phyloP scores from a whole-genome alignment of 495 filamentous ascomycete species.

The Xylaria flabelliformis region DNA sequence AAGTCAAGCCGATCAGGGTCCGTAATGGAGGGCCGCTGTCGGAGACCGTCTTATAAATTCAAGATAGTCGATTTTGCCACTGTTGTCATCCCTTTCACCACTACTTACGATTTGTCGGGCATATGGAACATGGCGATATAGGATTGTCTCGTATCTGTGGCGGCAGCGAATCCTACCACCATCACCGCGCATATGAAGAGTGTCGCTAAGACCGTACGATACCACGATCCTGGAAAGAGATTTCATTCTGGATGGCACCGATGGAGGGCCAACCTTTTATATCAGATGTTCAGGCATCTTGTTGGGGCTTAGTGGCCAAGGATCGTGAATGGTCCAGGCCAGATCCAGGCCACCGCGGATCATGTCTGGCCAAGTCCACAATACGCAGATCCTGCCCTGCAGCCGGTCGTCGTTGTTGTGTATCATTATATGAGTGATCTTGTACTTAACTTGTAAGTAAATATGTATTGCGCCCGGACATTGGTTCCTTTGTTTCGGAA shows the following conservation, averaged over 20 bases:
- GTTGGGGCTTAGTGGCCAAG: constrained; percentile 22
- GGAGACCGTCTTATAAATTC: constrained; percentile 22
- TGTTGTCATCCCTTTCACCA: not conserved
- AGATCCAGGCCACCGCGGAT: constrained; percentile 21
- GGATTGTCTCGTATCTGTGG: constrained; percentile 12
- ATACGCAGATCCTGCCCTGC: constrained; percentile 13
- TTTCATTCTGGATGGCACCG: constrained; percentile 11
- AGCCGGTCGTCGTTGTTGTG: not conserved
- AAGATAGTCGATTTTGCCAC: constrained; percentile 18
- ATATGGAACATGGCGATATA: not conserved
- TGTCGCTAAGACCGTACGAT: constrained; percentile 10
- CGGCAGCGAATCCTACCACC: not conserved
- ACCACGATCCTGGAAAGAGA: constrained; percentile 6
- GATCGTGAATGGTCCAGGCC: constrained; percentile 21
- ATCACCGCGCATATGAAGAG: constrained; percentile 7
- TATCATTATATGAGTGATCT: not conserved
- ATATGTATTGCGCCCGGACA: not conserved
- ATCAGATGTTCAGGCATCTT: not conserved
- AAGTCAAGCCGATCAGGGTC: not conserved
- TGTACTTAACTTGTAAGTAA: constrained; percentile 5
- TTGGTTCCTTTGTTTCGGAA: constrained; percentile 10
- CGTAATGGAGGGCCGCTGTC: constrained; percentile 30
- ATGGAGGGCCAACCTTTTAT: constrained; percentile 27
- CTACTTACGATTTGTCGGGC: constrained; percentile 11
- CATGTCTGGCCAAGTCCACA: constrained; percentile 3